Conservation (phyloP, 495 filamentous ascomycete genomes). For the Podospora fimiseda region DNA sequence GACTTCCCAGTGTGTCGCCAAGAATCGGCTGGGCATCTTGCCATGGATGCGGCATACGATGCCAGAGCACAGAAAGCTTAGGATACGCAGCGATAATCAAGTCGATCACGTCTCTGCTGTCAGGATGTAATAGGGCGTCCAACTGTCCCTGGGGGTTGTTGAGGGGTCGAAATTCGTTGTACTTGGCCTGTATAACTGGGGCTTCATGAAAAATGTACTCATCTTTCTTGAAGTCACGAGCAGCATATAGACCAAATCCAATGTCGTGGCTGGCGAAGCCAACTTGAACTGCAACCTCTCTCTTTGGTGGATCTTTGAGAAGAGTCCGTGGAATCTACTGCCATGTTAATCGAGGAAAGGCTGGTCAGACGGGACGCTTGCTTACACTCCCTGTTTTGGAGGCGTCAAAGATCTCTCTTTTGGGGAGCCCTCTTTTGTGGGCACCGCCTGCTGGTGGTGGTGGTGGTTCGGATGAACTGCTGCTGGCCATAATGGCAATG, state of each 20-base stretch:
- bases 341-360: too few species aligned
- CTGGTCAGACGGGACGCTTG: too few species aligned
- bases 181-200: conserved; percentile 18
- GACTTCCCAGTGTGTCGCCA: too few species aligned
- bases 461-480: too few species aligned
- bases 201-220: conserved; percentile 27
- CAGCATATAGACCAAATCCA: conserved; percentile 28
- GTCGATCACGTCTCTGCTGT: too few species aligned
- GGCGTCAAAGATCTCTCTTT: conserved; percentile 19
- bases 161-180: conserved; percentile 13
- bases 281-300: conserved; percentile 16
- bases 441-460: not conserved
- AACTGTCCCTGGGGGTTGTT: too few species aligned
- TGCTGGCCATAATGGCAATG: too few species aligned
- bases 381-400: conserved; percentile 20
- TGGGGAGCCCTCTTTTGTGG: not conserved
- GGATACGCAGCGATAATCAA: conserved; percentile 19
- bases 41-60: too few species aligned
- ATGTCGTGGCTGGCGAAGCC: conserved; percentile 15
- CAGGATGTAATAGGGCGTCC: too few species aligned
- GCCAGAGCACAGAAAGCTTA: too few species aligned
- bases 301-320: not conserved
- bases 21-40: too few species aligned
- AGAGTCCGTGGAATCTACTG: not conserved
- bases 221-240: conserved; percentile 14